These are phyloP conservation scores for Golubevia pallescens DNA, from an alignment of 1,284 basidiomycete species.

Conservation along the genomic window DNA sequence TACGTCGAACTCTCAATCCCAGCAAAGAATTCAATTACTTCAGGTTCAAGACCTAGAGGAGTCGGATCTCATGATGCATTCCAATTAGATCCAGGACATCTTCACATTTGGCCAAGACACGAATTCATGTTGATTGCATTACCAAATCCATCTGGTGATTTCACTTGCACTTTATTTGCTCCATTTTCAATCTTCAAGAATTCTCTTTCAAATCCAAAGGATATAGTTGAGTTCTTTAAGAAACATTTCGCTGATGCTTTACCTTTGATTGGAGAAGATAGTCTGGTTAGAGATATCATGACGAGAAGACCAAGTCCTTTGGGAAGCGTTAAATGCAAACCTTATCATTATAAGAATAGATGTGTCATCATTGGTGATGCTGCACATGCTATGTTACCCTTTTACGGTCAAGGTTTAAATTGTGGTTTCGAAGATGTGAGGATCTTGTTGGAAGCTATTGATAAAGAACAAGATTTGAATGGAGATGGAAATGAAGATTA, in stretches of 20 bases:
- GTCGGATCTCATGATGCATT: constrained; percentile 66
- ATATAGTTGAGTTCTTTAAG: constrained; percentile 33
- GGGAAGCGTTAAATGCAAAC: constrained; percentile 38
- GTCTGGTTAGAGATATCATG: constrained; percentile 27
- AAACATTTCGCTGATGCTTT: constrained; percentile 54
- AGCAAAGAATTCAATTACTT: constrained; percentile 16
- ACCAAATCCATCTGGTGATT: constrained; percentile 71
- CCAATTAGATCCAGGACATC: constrained; percentile 87
- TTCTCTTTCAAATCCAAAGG: constrained; percentile 12
- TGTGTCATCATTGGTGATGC: constrained; percentile 52
- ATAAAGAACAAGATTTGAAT: constrained; percentile 9
- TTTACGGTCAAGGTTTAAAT: constrained; percentile 60
- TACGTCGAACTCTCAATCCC: constrained; percentile 58
- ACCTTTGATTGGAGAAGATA: constrained; percentile 31
- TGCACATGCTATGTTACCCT: constrained; percentile 56
- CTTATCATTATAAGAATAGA: constrained; percentile 41
- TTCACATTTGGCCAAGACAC: constrained; percentile 98
- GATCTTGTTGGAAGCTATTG: constrained; percentile 42
- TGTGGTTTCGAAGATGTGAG: constrained; percentile 60
- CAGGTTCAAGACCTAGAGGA: constrained; percentile 19
- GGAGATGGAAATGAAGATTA: not conserved
- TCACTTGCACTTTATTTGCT: constrained; percentile 58
- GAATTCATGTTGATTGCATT: constrained; percentile 99
- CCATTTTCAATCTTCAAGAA: constrained; percentile 38
- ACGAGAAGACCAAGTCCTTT: constrained; percentile 30